Evolutionary conservation across 2,329 filamentous ascomycete genomes (phyloP).

Genomic region (Calonectria pteridis): DNA sequence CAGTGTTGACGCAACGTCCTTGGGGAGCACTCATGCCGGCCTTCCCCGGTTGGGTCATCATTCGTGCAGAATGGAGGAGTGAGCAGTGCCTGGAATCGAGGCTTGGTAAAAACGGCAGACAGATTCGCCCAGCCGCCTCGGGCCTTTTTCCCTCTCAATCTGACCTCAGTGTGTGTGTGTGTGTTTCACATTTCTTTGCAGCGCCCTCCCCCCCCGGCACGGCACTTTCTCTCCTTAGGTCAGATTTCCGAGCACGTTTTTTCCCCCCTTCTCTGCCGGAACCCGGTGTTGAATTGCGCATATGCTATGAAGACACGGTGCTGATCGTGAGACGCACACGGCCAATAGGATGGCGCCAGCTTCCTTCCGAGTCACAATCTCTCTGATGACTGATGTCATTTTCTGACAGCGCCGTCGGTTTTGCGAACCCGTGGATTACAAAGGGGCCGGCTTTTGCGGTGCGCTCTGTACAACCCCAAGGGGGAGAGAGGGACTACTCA

Average conservation of each 20-base stretch:
- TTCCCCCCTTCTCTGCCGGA: neutral
- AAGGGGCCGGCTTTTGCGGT: neutral
- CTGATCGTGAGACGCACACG: neutral
- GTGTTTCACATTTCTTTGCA: neutral
- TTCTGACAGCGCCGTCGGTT: neutral
- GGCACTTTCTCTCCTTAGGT: neutral
- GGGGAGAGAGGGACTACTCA: neutral
- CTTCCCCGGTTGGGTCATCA: neutral
- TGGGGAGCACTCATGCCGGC: neutral
- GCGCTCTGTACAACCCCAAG: neutral
- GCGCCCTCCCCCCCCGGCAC: too few species aligned
- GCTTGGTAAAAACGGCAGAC: neutral
- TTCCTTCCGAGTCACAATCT: neutral
- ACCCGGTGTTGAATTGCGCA: neutral
- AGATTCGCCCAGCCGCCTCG: neutral
- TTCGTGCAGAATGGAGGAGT: neutral
- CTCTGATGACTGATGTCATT: neutral
- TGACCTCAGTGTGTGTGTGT: too few species aligned
- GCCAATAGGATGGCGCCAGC: neutral
- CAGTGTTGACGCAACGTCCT: neutral
- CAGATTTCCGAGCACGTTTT: neutral
- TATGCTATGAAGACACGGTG: neutral
- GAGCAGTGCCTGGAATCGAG: neutral
- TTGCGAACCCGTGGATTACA: neutral
- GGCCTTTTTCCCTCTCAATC: neutral